Conservation (phyloP, 768 basidiomycete genomes). For the Suillus occidentalis region DNA sequence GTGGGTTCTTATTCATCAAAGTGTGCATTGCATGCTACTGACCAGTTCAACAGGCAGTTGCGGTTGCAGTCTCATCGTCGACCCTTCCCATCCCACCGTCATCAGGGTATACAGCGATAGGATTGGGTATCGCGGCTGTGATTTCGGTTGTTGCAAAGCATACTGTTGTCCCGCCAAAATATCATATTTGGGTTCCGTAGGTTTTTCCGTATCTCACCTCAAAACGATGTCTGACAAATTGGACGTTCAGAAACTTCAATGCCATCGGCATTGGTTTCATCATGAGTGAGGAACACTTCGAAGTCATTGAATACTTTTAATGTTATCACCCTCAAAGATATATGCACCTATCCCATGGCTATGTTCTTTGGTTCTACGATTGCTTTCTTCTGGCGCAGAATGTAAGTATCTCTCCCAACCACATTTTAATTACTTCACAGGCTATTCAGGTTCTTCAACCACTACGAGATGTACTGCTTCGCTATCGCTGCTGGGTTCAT, state of each 20-base stretch:
- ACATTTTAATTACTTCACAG: neutral
- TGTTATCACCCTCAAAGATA: conserved; percentile 9
- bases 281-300: neutral
- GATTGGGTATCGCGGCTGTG: conserved; percentile 44
- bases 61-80: conserved; percentile 21
- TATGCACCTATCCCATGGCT: conserved; percentile 24
- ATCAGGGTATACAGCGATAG: conserved; percentile 61
- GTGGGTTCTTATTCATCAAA: conserved; percentile 7
- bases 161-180: conserved; percentile 21
- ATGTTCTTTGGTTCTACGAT: conserved; percentile 27
- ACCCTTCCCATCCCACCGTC: conserved; percentile 45
- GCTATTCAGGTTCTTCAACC: conserved; percentile 1
- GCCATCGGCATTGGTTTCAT: conserved; percentile 27
- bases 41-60: conserved; percentile 14
- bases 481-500: conserved; percentile 40
- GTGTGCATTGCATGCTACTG: neutral
- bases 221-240: neutral
- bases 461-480: conserved; percentile 30
- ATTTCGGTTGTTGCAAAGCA: conserved; percentile 44
- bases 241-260: conserved; percentile 22
- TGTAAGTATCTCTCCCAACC: neutral
- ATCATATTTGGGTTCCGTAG: conserved; percentile 24
- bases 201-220: neutral
- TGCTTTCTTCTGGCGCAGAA: conserved; percentile 21
- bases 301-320: neutral